Base-by-base conservation (phyloP, 2,329 filamentous ascomycete genomes). In the Dactylella cylindrospora region DNA sequence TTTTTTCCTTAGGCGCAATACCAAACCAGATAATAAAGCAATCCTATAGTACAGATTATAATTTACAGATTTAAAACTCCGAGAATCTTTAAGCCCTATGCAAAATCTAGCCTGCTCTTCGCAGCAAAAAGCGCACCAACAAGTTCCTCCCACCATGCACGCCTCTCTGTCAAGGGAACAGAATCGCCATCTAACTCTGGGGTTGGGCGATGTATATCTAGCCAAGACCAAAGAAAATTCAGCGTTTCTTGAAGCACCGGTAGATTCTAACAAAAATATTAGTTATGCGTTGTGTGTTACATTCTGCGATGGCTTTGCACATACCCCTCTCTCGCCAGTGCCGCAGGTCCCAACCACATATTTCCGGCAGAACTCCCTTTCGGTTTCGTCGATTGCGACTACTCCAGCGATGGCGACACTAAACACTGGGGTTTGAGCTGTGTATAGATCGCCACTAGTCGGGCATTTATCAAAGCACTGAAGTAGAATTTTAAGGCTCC, bases 341-440 rank as follows among this genome's bases (percentile, higher is more conserved):
- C 23, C n/a, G 8, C 39, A 43, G 13, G 39, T 43, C 1, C 39
- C 39, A 17, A 13, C 15, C 8, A 43, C 15, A n/a, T 43, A 43
- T 29, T 43, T 43, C 22, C 39, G 23, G 9, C 39, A 43, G 22
- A 43, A 43, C 1, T 43, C 39, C 9, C 39, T 43, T 29, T 43
- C 23, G 3, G 19, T 43, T 19, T 43, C 39, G 8, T 15, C 9
- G 8, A 12, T 43, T 0, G 39, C 39, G 10, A 43, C 25, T 12
- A 43, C 39, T 4, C 39, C 39, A 2, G 39, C 39, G 8, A 43
- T 43, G 9, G 39, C 39, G 3, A 43, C 39, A 3, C 39, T 28
- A 5, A 43, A 43, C 5, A 43, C 39, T 3, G 39, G 39, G 5
- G 39, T 43, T 28, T 43, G 39, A 6, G 39, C 39, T 3, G 39